Conservation (phyloP, 352 stramenopile species). For the Globisporangium acanthophoron region DNA sequence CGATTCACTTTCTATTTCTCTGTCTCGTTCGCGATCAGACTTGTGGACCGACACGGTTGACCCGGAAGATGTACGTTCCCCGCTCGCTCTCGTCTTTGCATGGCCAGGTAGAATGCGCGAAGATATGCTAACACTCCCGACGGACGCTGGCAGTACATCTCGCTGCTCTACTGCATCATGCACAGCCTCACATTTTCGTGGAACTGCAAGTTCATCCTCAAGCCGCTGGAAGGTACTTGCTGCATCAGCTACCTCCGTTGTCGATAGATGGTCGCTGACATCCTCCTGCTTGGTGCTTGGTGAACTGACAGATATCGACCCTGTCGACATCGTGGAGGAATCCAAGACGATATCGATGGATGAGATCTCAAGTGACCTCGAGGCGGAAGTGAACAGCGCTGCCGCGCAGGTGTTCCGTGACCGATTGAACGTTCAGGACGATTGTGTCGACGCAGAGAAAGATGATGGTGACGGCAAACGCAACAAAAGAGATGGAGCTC, state of each 20-base stretch:
- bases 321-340: slow-evolving; percentile 47
- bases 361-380: slow-evolving; percentile 41
- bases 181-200: slow-evolving; percentile 53
- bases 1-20: too few species aligned
- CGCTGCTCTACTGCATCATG: slow-evolving; percentile 71
- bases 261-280: not conserved
- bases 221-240: slow-evolving; percentile 36
- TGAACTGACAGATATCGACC: slow-evolving; percentile 37
- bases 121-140: not conserved
- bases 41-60: slow-evolving; percentile 67
- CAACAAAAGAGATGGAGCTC: not conserved
- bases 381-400: slow-evolving; percentile 38
- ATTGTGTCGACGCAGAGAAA: not conserved
- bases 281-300: not conserved
- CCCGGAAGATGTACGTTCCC: slow-evolving; percentile 46
- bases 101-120: not conserved
- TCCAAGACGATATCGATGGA: slow-evolving; percentile 42
- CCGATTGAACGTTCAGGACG: slow-evolving; percentile 14
- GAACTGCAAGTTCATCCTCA: slow-evolving; percentile 41
- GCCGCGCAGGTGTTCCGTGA: slow-evolving; percentile 33
- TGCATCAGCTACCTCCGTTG: too few species aligned
- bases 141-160: slow-evolving; percentile 47
- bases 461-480: not conserved
- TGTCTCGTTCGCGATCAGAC: slow-evolving; percentile 18
- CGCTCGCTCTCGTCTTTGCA: not conserved